A percentile compares a stretch with the other conserved stretches of the same genome.
These are phyloP conservation scores for Zoysia japonica DNA, from an alignment of 176 grass and related monocot species.

Conservation along the genomic window DNA sequence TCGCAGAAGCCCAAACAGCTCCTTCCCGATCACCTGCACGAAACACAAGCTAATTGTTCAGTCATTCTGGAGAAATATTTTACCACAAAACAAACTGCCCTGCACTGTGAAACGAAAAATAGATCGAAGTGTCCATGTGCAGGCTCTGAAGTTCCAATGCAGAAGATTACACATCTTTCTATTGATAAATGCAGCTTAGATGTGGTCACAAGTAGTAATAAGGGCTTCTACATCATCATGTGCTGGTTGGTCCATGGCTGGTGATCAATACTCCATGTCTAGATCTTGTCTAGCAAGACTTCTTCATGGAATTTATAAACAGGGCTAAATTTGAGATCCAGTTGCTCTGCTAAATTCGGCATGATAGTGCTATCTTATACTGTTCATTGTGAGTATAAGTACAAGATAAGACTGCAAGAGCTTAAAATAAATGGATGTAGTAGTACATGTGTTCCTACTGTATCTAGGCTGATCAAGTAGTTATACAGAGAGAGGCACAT, in stretches of 20 bases:
- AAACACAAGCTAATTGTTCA: background rate
- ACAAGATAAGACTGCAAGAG: no score
- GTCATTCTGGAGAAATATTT: no score
- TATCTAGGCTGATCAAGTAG: no score
- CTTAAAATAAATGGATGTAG: no score
- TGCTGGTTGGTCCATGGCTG: background rate
- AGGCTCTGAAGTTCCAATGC: background rate
- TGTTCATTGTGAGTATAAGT: no score
- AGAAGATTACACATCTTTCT: background rate
- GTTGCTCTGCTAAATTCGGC: background rate
- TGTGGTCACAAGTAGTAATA: background rate
- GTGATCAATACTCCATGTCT: background rate
- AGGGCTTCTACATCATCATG: background rate
- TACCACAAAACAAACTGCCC: background rate
- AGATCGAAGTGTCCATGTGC: background rate
- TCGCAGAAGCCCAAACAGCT: conserved; percentile 62
- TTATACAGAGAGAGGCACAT: no score
- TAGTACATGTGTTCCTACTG: no score
- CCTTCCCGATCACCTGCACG: conserved; percentile 65
- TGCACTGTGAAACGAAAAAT: background rate
- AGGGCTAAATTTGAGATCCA: background rate
- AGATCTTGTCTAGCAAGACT: background rate
- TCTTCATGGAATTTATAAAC: background rate
- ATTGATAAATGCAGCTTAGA: background rate
- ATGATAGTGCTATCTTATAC: background rate